Evolutionary conservation across 2,329 filamentous ascomycete genomes (phyloP), one percentile per base, ranked within the genome.

Genomic region (Zymoseptoria brevis): DNA sequence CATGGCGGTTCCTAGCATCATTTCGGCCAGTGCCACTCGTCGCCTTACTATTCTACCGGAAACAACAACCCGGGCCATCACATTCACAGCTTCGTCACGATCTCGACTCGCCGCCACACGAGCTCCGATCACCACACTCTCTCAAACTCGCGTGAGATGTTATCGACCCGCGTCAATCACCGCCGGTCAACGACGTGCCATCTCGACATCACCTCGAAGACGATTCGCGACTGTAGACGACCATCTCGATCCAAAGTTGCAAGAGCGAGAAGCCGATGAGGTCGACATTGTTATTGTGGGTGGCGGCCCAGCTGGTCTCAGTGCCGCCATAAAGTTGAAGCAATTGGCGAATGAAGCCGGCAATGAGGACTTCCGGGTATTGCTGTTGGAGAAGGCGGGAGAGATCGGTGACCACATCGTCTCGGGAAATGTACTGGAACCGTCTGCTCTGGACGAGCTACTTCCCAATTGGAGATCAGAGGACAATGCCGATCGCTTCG

Each of bases 211-310:
- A 22, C 56, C 66, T 26, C 64, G 66, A 50, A 61, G 67, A 62
- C 62, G 69, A 57, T 66, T 73, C 30, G 73, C 76, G 16, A 72
- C 71, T 2, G 64, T 67, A 4, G 73, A 75, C 57, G 72, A 75
- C 53, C 69, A 68, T 41, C 76, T 77, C 62, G 75, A 79, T 60
- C 75, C 77, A 19, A 68, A 70, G 30, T 74, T 80, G 57, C 80
- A 92, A 59, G 93, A 97, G 65, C 87, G 94, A 65, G 94, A 97
- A 74, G 88, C 85, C 57, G 94, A 99, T 70, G 79, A 94, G 76
- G 94, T 99, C 29, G 94, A 99, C 75, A 92, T 99, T 29, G 96
- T 91, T 75, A 97, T 99, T 70, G 85, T 99, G 57, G 94, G 94
- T 70, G 94, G 90, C 74, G 93, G 94, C n/a, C 94, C 94, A 56